phyloP scores from a whole-genome alignment of 148 eudicot species.

The Chenopodium berlandieri region DNA sequence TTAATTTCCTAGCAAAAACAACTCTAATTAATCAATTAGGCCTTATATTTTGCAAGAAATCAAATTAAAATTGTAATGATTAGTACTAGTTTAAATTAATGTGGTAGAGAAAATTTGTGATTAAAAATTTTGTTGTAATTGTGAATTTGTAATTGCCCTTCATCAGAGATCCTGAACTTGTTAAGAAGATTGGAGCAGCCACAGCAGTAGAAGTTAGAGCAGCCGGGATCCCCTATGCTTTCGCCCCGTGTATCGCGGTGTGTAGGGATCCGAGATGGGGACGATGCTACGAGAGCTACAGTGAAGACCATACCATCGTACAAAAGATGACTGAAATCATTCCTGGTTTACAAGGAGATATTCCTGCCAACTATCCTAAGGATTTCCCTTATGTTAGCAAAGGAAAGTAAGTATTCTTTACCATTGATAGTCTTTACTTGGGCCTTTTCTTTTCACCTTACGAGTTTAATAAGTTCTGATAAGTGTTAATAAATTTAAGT shows the following conservation, averaged over 20 bases:
- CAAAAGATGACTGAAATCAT: conserved; percentile 80
- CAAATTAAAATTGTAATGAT: too few species aligned
- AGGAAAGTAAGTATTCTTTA: conserved; percentile 51
- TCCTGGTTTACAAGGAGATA: conserved; percentile 83
- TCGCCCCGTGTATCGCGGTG: conserved; percentile 87
- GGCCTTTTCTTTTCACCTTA: not conserved
- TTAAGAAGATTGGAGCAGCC: conserved; percentile 76
- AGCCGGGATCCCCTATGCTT: conserved; percentile 67
- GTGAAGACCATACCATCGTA: conserved; percentile 72
- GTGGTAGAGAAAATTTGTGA: not conserved
- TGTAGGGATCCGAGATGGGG: conserved; percentile 93
- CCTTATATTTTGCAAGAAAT: too few species aligned
- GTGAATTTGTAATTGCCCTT: not conserved
- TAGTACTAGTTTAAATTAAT: too few species aligned
- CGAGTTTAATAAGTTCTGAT: too few species aligned
- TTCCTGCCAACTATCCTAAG: conserved; percentile 49
- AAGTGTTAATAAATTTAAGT: not conserved
- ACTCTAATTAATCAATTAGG: too few species aligned
- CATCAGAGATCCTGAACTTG: conserved; percentile 59
- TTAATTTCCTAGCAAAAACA: too few species aligned
- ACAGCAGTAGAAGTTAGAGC: conserved; percentile 82
- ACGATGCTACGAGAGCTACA: conserved; percentile 82
- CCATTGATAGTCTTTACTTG: not conserved
- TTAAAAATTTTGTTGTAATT: not conserved
- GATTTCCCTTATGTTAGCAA: conserved; percentile 58